A percentile compares a stretch with the other conserved stretches of the same genome.
Evolutionary conservation across 306 rosid species (phyloP).

Genomic region (Prunus mume): DNA sequence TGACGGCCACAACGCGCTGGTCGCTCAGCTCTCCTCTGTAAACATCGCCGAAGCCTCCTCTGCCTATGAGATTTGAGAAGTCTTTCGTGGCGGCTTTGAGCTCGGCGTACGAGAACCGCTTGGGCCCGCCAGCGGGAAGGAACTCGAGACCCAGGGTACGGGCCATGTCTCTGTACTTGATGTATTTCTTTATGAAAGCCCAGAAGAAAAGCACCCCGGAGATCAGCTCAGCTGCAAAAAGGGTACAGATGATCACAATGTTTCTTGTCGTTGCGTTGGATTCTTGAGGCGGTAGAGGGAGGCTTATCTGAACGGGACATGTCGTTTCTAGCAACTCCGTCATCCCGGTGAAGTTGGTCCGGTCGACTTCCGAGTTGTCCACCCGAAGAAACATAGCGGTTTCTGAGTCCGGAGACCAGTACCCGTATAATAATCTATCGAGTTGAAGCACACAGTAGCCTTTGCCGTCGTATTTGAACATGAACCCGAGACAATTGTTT

Average conservation of each 20-base stretch:
- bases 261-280: slow-evolving; percentile 63
- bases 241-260: slow-evolving; percentile 59
- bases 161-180: slow-evolving; percentile 92
- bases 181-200: slow-evolving; percentile 75
- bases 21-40: slow-evolving; percentile 70
- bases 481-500: slow-evolving; percentile 47
- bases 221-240: slow-evolving; percentile 69
- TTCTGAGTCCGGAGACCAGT: slow-evolving; percentile 77
- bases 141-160: slow-evolving; percentile 82
- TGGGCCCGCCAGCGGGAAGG: slow-evolving; percentile 91
- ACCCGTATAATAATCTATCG: slow-evolving; percentile 45
- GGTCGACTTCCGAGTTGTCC: slow-evolving; percentile 41
- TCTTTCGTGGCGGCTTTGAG: slow-evolving; percentile 78
- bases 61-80: slow-evolving; percentile 67
- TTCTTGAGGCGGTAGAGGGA: slow-evolving; percentile 61
- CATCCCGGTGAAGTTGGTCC: slow-evolving; percentile 60
- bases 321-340: slow-evolving; percentile 61
- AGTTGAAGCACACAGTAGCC: slow-evolving; percentile 38
- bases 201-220: slow-evolving; percentile 72
- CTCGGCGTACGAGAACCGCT: slow-evolving; percentile 66
- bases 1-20: slow-evolving; percentile 80
- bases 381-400: slow-evolving; percentile 53
- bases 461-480: slow-evolving; percentile 58
- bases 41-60: slow-evolving; percentile 89
- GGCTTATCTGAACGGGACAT: slow-evolving; percentile 66